A percentile compares a stretch with the other conserved stretches of the same genome.
phyloP scores from a whole-genome alignment of 2,329 filamentous ascomycete species.

The Hymenoscyphus scutula region DNA sequence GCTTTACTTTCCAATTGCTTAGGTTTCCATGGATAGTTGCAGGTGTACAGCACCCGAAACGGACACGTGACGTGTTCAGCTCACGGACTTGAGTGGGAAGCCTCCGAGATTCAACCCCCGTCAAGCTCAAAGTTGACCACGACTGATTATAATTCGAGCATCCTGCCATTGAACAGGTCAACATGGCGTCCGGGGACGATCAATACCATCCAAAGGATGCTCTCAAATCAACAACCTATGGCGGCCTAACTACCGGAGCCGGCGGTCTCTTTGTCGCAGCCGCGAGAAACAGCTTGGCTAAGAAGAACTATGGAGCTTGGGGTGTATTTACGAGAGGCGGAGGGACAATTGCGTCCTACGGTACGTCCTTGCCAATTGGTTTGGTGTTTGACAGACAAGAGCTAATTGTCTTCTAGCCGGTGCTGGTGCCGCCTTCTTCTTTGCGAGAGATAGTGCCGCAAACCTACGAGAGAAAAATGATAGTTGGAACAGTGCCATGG shows the following conservation, averaged over 20 bases:
- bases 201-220: slow-evolving; percentile 73
- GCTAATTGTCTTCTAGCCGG: slow-evolving; percentile 48
- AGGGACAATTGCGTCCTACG: slow-evolving; percentile 65
- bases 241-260: slow-evolving; percentile 61
- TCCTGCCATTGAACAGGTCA: slow-evolving; percentile 31
- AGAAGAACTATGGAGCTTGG: slow-evolving; percentile 76
- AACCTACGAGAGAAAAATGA: slow-evolving; percentile 70
- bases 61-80: neutral
- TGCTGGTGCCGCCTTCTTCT: slow-evolving; percentile 66
- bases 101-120: slow-evolving; percentile 2
- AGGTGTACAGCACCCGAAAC: neutral
- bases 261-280: slow-evolving; percentile 72
- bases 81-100: neutral
- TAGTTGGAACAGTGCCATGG: slow-evolving; percentile 60
- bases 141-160: slow-evolving; percentile 10
- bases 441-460: slow-evolving; percentile 61
- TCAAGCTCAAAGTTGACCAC: slow-evolving; percentile 2
- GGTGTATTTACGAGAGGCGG: slow-evolving; percentile 79
- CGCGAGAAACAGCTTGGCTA: slow-evolving; percentile 82
- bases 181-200: slow-evolving; percentile 51
- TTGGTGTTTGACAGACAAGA: neutral
- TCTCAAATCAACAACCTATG: slow-evolving; percentile 63
- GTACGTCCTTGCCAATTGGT: slow-evolving; percentile 40
- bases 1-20: too few species aligned
- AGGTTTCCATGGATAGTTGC: too few species aligned